Conservation (phyloP, 225 moss, liverwort and hornwort genomes). For the Marchantia paleacea region DNA sequence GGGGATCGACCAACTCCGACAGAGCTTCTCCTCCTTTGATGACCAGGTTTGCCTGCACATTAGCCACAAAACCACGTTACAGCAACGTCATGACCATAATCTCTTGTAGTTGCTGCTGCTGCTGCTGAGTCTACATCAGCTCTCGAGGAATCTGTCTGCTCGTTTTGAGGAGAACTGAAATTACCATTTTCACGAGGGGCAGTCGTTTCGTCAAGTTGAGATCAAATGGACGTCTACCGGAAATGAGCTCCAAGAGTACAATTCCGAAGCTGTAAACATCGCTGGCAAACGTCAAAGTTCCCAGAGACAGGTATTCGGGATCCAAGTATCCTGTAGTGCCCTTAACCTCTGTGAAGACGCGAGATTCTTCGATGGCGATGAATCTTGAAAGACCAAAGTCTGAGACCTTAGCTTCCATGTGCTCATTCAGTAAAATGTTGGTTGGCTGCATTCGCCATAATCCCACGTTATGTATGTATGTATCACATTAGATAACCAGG, state of each 20-base stretch:
- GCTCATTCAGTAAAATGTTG: constrained; percentile 30
- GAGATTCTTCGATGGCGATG: constrained; percentile 27
- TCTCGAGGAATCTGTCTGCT: neutral
- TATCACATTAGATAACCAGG: too few species aligned
- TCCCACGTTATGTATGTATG: too few species aligned
- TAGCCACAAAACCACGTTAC: too few species aligned
- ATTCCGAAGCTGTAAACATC: constrained; percentile 5
- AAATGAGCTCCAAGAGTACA: neutral
- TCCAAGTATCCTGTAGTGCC: constrained; percentile 4
- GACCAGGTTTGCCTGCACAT: constrained; percentile 22
- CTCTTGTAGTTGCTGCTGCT: too few species aligned
- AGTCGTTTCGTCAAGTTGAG: constrained; percentile 5
- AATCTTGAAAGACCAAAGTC: constrained; percentile 36
- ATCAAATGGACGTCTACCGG: constrained; percentile 1
- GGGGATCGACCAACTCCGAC: constrained; percentile 28
- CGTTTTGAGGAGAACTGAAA: neutral
- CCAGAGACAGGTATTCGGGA: neutral
- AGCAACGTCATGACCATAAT: too few species aligned
- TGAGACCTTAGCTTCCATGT: constrained; percentile 29
- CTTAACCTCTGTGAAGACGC: constrained; percentile 17
- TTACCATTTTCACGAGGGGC: constrained; percentile 26
- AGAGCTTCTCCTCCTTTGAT: neutral
- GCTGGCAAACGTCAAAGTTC: constrained; percentile 2
- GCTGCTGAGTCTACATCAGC: too few species aligned
- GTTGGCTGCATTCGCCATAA: constrained; percentile 28